Conservation (phyloP, 768 basidiomycete genomes). For the Mrakia frigida region DNA sequence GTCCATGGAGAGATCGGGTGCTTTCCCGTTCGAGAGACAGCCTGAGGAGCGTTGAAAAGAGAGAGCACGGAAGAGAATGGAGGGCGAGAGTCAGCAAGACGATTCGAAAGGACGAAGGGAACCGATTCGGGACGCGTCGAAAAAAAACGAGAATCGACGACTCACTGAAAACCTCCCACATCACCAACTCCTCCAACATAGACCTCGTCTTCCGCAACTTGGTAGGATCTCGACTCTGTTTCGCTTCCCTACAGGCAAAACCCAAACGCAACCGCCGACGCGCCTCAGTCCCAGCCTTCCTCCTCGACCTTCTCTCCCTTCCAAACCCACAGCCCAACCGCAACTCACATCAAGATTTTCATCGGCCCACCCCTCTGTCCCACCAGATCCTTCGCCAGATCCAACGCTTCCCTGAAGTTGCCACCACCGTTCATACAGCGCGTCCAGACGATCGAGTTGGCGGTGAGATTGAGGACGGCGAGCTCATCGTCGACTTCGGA, state of each 20-base stretch:
- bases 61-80: background rate
- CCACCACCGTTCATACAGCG: background rate
- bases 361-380: background rate
- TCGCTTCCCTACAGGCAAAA: background rate
- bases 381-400: background rate
- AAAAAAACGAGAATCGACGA: background rate
- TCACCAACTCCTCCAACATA: background rate
- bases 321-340: too few species aligned
- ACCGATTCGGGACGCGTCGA: too few species aligned
- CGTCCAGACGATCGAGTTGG: background rate
- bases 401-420: background rate
- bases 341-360: background rate
- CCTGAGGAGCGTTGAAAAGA: background rate
- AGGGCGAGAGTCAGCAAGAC: background rate
- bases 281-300: too few species aligned
- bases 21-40: background rate
- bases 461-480: background rate
- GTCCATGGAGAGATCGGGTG: background rate
- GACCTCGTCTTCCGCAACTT: background rate
- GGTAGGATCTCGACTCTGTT: background rate
- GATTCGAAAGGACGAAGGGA: background rate
- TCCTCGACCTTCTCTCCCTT: too few species aligned
- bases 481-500: background rate
- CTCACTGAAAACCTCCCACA: background rate
- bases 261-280: background rate